Base-by-base conservation (phyloP, 768 basidiomycete species). In the Serendipita sp. region DNA sequence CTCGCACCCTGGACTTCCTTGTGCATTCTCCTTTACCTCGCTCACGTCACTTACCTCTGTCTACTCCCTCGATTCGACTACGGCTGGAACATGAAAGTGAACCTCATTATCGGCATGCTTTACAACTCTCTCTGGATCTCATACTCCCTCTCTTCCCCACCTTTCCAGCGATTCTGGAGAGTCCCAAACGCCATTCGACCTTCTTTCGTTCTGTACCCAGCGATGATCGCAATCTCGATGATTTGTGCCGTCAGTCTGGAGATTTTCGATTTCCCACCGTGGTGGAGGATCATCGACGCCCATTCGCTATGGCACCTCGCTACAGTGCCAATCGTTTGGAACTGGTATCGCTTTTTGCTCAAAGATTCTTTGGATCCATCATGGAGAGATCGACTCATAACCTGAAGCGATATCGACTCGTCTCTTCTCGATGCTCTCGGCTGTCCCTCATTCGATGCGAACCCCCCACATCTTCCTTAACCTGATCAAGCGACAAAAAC, bases 261-360 rank as follows among this genome's bases (percentile, higher is more conserved):
- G 71, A 72, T 99, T 2, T 84, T 95, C 67, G 95, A 99, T 72
- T 98, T 98, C 70, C 83, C 92, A 0, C 89, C 92, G 0, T 78
- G 85, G 74, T 70, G 71, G n/a, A 74, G 92, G 38, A 73, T 84
- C 4, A 77, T 97, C 18, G 95, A 98, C 71, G 92, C 94, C 0
- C 96, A 97, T 73, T 80, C 91, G 2, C 74, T 98, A 15, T 98
- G 95, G 96, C 95, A 99, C 73, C 76, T 88, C 5, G 79, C 83
- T 2, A 99, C 95, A 0, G 86, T 81, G 0, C 86, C 86, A 0
- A 81, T 98, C 36, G 82, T 85, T 2, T 70, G 80, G 54, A 77
- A 81, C 52, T 97, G 95, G 93, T 98, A 95, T 70, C 76, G 80
- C n/a, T 94, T 95, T 69, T 72, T 94, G 35, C 71, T 88, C 4